Conservation (phyloP, 208 protist species). For the Leishmania arabica region DNA sequence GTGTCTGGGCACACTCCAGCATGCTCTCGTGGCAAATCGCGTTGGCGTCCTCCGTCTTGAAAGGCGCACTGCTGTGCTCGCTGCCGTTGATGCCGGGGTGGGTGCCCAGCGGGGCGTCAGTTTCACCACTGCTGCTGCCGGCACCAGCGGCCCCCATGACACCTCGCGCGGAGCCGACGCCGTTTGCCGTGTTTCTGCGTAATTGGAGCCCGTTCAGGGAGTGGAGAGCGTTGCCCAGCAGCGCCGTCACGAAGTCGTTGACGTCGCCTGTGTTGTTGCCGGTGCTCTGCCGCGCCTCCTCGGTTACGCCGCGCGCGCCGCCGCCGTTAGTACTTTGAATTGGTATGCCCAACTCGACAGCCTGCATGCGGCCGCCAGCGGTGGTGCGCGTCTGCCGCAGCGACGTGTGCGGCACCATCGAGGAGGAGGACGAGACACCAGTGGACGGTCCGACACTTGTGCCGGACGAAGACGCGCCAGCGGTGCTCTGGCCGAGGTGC, state of each 20-base stretch:
- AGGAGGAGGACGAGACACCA: not conserved
- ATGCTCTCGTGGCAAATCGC: constrained; percentile 61
- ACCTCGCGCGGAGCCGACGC: not conserved
- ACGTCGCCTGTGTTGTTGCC: constrained; percentile 14
- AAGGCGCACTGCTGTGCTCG: constrained; percentile 8
- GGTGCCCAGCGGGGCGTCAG: not conserved
- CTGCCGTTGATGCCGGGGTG: not conserved
- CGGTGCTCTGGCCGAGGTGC: not conserved
- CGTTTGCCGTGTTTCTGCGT: not conserved
- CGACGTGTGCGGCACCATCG: constrained; percentile 6
- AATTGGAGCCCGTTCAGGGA: constrained; percentile 4
- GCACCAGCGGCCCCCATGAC: not conserved
- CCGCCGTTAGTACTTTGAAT: not conserved
- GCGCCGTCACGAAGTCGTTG: not conserved
- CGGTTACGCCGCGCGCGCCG: not conserved
- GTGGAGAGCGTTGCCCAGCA: constrained; percentile 5
- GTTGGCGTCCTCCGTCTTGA: constrained; percentile 25
- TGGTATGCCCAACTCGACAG: constrained; percentile 10
- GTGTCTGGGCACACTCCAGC: constrained; percentile 33
- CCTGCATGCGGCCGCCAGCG: not conserved
- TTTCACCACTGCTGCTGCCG: not conserved
- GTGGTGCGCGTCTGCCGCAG: constrained; percentile 11
- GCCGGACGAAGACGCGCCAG: not conserved
- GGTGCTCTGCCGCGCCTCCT: constrained; percentile 5
- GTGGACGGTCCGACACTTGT: not conserved